Conservation (phyloP, 139 green algal species). For the Volvox africanus region DNA sequence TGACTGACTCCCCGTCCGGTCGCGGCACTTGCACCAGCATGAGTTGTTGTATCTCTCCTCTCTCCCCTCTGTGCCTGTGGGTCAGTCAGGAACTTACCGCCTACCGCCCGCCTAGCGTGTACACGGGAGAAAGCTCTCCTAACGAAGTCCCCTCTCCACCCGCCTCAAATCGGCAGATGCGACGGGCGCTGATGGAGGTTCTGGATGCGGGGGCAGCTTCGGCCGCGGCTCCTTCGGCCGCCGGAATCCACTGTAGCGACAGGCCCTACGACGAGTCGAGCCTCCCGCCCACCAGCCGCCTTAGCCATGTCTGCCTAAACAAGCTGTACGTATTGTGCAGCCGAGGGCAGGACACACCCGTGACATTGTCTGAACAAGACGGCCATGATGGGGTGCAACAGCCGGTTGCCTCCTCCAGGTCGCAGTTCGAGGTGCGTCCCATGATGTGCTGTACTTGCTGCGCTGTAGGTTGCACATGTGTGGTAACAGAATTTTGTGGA, state of each 20-base stretch:
- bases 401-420: conserved; percentile 20
- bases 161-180: conserved; percentile 8
- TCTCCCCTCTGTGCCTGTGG: too few species aligned
- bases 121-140: too few species aligned
- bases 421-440: conserved; percentile 63
- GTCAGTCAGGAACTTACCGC: too few species aligned
- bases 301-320: conserved; percentile 82
- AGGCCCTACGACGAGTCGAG: conserved; percentile 18
- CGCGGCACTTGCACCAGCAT: too few species aligned
- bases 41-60: too few species aligned
- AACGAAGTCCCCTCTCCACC: too few species aligned
- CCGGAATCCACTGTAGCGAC: neutral
- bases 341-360: conserved; percentile 57
- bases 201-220: conserved; percentile 68
- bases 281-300: conserved; percentile 62
- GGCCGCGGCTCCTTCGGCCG: neutral
- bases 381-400: neutral
- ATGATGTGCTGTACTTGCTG: too few species aligned
- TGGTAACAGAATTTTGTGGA: too few species aligned
- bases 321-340: conserved; percentile 90
- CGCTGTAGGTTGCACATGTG: too few species aligned
- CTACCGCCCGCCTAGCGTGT: too few species aligned
- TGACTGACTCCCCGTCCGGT: too few species aligned
- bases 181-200: conserved; percentile 69
- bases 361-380: neutral